Conservation (phyloP, 2,329 filamentous ascomycete genomes). For the Tolypocladium ovalisporum region DNA sequence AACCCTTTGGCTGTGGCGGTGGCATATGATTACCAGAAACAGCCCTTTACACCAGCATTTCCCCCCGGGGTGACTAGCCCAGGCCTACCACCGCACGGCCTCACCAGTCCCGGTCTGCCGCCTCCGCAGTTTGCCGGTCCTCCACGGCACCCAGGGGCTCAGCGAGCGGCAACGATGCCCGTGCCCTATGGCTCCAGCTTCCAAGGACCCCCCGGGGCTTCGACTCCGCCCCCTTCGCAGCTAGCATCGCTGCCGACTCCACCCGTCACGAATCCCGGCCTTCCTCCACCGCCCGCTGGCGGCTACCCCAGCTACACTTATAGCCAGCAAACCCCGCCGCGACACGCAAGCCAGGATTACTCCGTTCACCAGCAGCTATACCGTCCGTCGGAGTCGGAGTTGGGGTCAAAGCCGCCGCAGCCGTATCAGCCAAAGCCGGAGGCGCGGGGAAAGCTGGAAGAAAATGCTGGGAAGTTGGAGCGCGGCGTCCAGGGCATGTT, state of each 20-base stretch:
- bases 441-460: slow-evolving; percentile 44
- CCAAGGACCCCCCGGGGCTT: slow-evolving; percentile 31
- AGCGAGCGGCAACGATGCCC: slow-evolving; percentile 40
- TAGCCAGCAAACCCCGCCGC: slow-evolving; percentile 14
- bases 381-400: slow-evolving; percentile 54
- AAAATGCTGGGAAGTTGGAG: slow-evolving; percentile 55
- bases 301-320: slow-evolving; percentile 47
- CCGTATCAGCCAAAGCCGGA: slow-evolving; percentile 33
- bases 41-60: slow-evolving; percentile 42
- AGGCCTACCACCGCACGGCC: slow-evolving; percentile 8
- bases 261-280: slow-evolving; percentile 19
- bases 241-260: slow-evolving; percentile 14
- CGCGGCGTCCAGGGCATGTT: slow-evolving; percentile 61
- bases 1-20: slow-evolving; percentile 49
- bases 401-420: slow-evolving; percentile 16
- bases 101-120: slow-evolving; percentile 25
- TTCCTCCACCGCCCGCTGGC: slow-evolving; percentile 33
- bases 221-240: slow-evolving; percentile 21
- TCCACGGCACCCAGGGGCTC: slow-evolving; percentile 31
- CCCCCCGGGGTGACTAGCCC: slow-evolving; percentile 31
- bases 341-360: slow-evolving; percentile 32
- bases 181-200: slow-evolving; percentile 34
- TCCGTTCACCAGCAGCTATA: slow-evolving; percentile 59
- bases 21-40: slow-evolving; percentile 41
- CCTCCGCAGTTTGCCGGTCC: slow-evolving; percentile 30